phyloP scores from a whole-genome alignment of 2,329 filamentous ascomycete genomes.

The Metarhizium brunneum region DNA sequence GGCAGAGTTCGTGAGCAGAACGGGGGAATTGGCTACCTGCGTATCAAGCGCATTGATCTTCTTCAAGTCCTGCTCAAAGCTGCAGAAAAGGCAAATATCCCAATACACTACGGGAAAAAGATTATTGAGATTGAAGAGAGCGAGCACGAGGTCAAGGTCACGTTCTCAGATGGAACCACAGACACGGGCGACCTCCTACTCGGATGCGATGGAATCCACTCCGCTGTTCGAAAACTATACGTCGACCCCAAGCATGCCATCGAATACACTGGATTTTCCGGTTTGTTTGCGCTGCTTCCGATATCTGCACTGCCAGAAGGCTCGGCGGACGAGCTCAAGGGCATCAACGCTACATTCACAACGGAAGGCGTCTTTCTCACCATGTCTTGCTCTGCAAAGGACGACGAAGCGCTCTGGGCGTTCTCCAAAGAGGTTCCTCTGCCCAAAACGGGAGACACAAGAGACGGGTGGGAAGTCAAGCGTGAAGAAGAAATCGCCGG shows the following conservation, averaged over 20 bases:
- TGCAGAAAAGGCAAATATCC: slow-evolving; percentile 32
- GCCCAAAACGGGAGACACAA: slow-evolving; percentile 11
- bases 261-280: slow-evolving; percentile 22
- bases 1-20: slow-evolving; percentile 34
- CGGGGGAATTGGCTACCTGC: slow-evolving; percentile 52
- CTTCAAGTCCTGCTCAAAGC: slow-evolving; percentile 51
- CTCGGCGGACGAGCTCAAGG: slow-evolving; percentile 7
- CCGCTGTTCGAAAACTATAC: slow-evolving; percentile 19
- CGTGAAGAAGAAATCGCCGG: slow-evolving; percentile 7
- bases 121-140: slow-evolving; percentile 50
- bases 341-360: slow-evolving; percentile 19
- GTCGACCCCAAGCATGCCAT: slow-evolving; percentile 13
- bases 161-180: slow-evolving; percentile 41
- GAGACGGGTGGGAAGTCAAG: slow-evolving; percentile 4
- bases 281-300: slow-evolving; percentile 12
- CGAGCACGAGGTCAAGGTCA: slow-evolving; percentile 52
- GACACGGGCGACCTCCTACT: slow-evolving; percentile 32
- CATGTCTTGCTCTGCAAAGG: slow-evolving; percentile 13
- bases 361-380: slow-evolving; percentile 17
- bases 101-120: slow-evolving; percentile 59
- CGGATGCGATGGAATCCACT: slow-evolving; percentile 37
- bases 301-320: slow-evolving; percentile 9
- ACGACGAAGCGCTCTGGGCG: slow-evolving; percentile 20
- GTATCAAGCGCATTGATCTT: slow-evolving; percentile 48
- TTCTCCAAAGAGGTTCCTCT: slow-evolving; percentile 19